Percentiles rank a stretch among this genome's conserved stretches.
These are phyloP conservation scores for Pseudogymnoascus sp. DNA, from an alignment of 2,329 filamentous ascomycete species.

Conservation along the genomic window DNA sequence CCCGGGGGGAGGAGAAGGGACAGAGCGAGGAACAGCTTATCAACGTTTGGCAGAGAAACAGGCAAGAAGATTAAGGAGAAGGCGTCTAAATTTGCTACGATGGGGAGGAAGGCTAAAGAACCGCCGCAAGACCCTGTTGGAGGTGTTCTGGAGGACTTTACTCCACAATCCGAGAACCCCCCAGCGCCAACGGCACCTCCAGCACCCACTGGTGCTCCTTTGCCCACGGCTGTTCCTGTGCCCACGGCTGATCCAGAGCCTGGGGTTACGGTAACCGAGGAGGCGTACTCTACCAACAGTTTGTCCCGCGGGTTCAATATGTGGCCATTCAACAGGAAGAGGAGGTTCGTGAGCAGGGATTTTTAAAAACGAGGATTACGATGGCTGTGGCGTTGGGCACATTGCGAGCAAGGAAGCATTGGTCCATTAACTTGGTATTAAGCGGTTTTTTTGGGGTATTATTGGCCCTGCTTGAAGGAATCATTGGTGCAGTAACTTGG, in stretches of 20 bases:
- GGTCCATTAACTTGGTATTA: neutral
- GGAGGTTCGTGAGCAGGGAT: neutral
- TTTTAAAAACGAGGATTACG: neutral
- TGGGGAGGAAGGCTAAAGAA: neutral
- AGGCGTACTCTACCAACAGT: neutral
- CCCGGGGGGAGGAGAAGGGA: neutral
- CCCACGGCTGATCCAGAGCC: neutral
- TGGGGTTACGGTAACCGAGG: neutral
- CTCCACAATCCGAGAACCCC: neutral
- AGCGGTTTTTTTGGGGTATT: neutral
- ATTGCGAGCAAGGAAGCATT: neutral
- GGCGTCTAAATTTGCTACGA: neutral
- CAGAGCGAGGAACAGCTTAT: neutral
- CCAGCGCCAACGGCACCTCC: too few relatives aligned
- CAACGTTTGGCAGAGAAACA: neutral
- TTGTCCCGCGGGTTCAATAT: neutral
- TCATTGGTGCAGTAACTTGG: neutral
- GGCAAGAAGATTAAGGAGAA: neutral
- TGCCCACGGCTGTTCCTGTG: neutral
- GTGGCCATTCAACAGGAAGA: constrained; percentile 2
- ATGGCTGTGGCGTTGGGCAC: neutral
- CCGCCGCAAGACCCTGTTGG: neutral
- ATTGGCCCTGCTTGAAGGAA: neutral
- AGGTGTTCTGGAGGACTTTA: neutral
- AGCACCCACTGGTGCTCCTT: neutral